Conservation (phyloP, 768 basidiomycete species). For the Leccinum fibrillosum region DNA sequence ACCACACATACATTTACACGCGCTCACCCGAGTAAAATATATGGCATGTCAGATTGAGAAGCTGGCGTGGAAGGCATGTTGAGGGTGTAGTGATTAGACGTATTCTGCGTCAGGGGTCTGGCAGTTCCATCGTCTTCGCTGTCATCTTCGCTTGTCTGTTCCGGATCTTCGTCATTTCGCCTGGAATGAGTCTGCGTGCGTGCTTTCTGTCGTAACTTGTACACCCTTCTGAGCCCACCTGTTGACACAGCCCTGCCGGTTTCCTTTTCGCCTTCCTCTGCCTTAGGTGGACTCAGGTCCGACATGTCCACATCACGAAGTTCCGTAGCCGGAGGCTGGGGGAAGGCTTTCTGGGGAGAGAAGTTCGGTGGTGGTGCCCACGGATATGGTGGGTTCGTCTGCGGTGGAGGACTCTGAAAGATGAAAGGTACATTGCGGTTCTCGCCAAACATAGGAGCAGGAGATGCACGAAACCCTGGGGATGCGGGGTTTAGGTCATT, state of each 20-base stretch:
- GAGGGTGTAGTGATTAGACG: slow-evolving; percentile 78
- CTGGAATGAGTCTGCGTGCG: slow-evolving; percentile 29
- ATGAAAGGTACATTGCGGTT: slow-evolving; percentile 73
- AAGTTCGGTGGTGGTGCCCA: slow-evolving; percentile 67
- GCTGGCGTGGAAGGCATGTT: slow-evolving; percentile 66
- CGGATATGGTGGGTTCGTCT: slow-evolving; percentile 42
- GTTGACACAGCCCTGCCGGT: slow-evolving; percentile 52
- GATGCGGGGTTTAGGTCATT: slow-evolving; percentile 39
- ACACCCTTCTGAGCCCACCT: slow-evolving; percentile 66
- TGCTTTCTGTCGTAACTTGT: slow-evolving; percentile 54
- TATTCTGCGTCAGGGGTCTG: slow-evolving; percentile 47
- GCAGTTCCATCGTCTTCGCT: slow-evolving; percentile 47
- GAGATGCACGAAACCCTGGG: slow-evolving; percentile 33
- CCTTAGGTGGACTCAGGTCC: slow-evolving; percentile 60
- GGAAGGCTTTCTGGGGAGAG: slow-evolving; percentile 59
- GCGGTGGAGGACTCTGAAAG: slow-evolving; percentile 54
- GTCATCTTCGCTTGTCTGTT: slow-evolving; percentile 40
- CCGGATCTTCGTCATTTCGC: slow-evolving; percentile 26
- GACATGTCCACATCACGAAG: slow-evolving; percentile 72
- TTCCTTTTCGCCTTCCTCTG: slow-evolving; percentile 39
- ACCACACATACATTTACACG: slow-evolving; percentile 1
- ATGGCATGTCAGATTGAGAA: slow-evolving; percentile 65
- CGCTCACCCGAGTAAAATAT: slow-evolving; percentile 79
- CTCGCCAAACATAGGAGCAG: slow-evolving; percentile 57
- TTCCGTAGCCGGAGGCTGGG: slow-evolving; percentile 43